Evolutionary conservation across 495 filamentous ascomycete species (phyloP).

Genomic region (Xylaria sp.): DNA sequence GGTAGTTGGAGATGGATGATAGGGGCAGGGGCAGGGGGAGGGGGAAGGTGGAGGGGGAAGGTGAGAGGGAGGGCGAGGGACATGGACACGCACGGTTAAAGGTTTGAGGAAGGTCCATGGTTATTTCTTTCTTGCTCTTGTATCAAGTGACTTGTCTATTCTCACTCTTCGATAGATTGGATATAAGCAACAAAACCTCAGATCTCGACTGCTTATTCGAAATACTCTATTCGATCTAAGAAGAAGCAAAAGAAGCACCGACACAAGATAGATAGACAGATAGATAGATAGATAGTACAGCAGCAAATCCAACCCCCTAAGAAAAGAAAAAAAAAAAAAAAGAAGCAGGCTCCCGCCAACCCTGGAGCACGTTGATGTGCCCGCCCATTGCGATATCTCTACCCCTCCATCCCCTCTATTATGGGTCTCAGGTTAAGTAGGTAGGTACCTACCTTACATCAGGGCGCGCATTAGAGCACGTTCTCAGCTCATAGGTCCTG

Average conservation of each 20-base stretch:
- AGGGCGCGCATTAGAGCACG: background rate
- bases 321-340: slow-evolving; percentile 25
- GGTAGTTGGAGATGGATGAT: background rate
- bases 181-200: background rate
- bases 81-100: slow-evolving; percentile 56
- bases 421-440: too few relatives aligned
- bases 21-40: background rate
- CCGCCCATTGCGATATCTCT: slow-evolving; percentile 28
- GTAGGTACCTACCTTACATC: too few relatives aligned
- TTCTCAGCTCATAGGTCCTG: background rate
- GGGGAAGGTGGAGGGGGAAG: slow-evolving; percentile 25
- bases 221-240: background rate
- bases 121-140: too few relatives aligned
- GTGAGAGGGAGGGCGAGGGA: background rate
- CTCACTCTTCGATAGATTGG: slow-evolving; percentile 36
- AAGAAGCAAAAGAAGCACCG: background rate
- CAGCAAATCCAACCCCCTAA: background rate
- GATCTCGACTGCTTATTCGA: background rate
- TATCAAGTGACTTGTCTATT: slow-evolving; percentile 27
- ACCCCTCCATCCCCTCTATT: slow-evolving; percentile 1
- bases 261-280: background rate
- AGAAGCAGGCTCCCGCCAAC: background rate
- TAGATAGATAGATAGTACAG: too few relatives aligned
- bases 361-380: slow-evolving; percentile 19
- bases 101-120: slow-evolving; percentile 63